Base-by-base conservation (phyloP, 345 rosid species). In the Salix caprea region DNA sequence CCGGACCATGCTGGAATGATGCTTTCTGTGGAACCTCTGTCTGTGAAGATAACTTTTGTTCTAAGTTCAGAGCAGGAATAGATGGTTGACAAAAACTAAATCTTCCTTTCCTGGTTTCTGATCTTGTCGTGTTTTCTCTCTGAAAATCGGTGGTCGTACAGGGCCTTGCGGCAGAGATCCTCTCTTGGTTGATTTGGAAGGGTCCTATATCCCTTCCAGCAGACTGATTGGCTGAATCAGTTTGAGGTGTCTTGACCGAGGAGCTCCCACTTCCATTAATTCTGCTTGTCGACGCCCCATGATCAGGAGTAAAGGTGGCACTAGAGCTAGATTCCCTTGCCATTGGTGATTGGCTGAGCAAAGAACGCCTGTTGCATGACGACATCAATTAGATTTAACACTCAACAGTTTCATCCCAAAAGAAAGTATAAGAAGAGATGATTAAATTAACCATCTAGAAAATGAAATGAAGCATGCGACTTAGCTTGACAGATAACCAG, bases 261-360 rank as follows among this genome's bases (percentile, higher is more conserved):
- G 83, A 82, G 79, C 86, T 81, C 77, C 80, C 79, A 40, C 85
- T 81, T 76, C 77, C 85, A 54, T 69, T 67, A 65, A 40, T 84
- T 48, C 77, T 83, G 82, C 79, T 74, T 36, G 81, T 72, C 50
- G 76, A 66, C 60, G 82, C 81, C 32, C 82, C 79, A 50, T 73
- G 82, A 65, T 82, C 79, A 7, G 88, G 90, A 77, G 88, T 85
- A 30, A 69, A 69, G 60, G 84, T 23, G 18, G 80, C 80, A 74
- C 70, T 58, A 71, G 78, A 75, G 54, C 70, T 72, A 42, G 84
- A 78, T 78, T 77, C 88, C 74, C 83, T 80, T 30, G 34, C 87
- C 74, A 87, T 71, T 67, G 99, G 99, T 67, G 96, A 93, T 76
- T 95, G 99, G 77, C 91, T 95, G 74, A 95, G 94, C 86, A 95